Conservation (phyloP, 2,329 filamentous ascomycete genomes). For the Epichloe typhina region DNA sequence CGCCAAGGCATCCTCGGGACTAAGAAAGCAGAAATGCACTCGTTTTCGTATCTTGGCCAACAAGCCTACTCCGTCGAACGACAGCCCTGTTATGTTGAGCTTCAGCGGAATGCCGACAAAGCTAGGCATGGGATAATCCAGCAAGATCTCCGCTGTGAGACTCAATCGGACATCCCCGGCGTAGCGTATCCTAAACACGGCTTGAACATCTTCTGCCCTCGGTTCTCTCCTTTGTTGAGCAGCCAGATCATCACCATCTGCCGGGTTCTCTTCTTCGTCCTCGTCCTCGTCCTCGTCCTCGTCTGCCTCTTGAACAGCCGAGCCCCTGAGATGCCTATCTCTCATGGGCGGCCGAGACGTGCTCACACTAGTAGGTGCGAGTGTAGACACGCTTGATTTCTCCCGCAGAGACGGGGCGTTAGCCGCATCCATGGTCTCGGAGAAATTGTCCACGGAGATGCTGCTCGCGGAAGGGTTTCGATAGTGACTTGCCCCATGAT, state of each 20-base stretch:
- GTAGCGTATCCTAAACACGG: slow-evolving; percentile 84
- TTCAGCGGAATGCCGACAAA: slow-evolving; percentile 93
- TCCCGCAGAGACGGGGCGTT: slow-evolving; percentile 33
- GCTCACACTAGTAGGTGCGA: slow-evolving; percentile 40
- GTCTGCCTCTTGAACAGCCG: slow-evolving; percentile 26
- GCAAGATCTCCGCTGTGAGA: slow-evolving; percentile 83
- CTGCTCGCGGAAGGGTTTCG: slow-evolving; percentile 34
- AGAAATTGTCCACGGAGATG: slow-evolving; percentile 30
- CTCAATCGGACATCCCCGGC: slow-evolving; percentile 76
- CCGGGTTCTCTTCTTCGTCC: slow-evolving; percentile 9
- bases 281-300: slow-evolving; percentile 17
- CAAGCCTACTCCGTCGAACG: slow-evolving; percentile 90
- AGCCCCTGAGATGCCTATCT: slow-evolving; percentile 28
- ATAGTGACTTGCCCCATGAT: slow-evolving; percentile 21
- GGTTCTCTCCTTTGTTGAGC: slow-evolving; percentile 46
- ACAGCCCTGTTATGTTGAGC: slow-evolving; percentile 85
- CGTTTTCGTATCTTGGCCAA: slow-evolving; percentile 80
- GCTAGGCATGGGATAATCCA: slow-evolving; percentile 97
- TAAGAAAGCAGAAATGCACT: slow-evolving; percentile 88
- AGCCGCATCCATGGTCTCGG: slow-evolving; percentile 13
- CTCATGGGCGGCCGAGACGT: slow-evolving; percentile 45
- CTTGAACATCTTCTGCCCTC: slow-evolving; percentile 76
- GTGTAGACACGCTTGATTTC: slow-evolving; percentile 49
- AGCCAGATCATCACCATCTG: slow-evolving; percentile 8
- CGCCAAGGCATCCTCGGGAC: slow-evolving; percentile 77